These are phyloP conservation scores for Globisporangium solare DNA, from an alignment of 352 stramenopile genomes.

Conservation along the genomic window DNA sequence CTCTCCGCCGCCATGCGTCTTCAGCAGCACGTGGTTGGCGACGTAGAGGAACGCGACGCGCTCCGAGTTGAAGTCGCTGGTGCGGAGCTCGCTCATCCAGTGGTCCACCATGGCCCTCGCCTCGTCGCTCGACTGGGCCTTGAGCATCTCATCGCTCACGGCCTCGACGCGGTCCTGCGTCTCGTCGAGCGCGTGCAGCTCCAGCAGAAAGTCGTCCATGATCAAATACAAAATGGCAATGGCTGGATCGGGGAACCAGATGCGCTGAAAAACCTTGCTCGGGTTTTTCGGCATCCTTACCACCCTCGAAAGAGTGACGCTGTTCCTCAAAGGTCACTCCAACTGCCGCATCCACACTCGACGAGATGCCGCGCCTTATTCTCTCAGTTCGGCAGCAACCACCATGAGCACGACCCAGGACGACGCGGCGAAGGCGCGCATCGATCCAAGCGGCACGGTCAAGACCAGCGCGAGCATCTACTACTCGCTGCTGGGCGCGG, in stretches of 20 bases:
- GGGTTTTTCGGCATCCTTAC: neutral
- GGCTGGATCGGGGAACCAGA: too few relatives aligned
- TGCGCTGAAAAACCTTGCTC: too few relatives aligned
- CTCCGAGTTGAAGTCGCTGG: conserved; percentile 76
- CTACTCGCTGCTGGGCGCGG: conserved; percentile 39
- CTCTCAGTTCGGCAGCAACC: neutral
- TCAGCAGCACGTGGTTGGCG: conserved; percentile 81
- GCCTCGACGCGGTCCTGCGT: conserved; percentile 79
- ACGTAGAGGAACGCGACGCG: conserved; percentile 81
- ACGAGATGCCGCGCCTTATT: too few relatives aligned
- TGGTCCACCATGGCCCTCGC: conserved; percentile 46
- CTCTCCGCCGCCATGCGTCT: conserved; percentile 19
- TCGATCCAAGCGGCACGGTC: conserved; percentile 67
- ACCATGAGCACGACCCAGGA: conserved; percentile 39
- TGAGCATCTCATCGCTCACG: conserved; percentile 73
- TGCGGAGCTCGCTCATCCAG: conserved; percentile 62
- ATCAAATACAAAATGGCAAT: neutral
- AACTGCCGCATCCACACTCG: conserved; percentile 6
- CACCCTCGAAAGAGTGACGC: neutral
- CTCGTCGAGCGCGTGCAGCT: conserved; percentile 74
- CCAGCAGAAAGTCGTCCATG: conserved; percentile 77
- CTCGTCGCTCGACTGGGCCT: conserved; percentile 32
- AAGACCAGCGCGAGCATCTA: conserved; percentile 69
- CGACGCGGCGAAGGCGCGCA: conserved; percentile 39
- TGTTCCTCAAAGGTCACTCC: conserved; percentile 2